These are phyloP conservation scores for Albophoma yamanashiensis DNA, from an alignment of 2,329 filamentous ascomycete species.

Conservation along the genomic window DNA sequence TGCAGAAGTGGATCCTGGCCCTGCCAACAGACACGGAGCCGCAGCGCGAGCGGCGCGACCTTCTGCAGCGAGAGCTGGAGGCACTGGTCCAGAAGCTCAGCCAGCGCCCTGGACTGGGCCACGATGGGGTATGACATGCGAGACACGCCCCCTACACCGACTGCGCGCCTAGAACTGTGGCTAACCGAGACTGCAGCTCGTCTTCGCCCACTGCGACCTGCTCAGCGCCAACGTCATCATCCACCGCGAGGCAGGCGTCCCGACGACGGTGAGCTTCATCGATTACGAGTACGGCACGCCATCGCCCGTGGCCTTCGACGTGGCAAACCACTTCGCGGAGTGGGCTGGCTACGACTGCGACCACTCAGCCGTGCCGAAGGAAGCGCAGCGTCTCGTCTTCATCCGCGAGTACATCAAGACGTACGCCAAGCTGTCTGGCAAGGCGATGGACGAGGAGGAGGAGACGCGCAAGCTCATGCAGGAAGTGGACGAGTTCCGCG, in stretches of 20 bases:
- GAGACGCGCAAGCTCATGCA: slow-evolving; percentile 60
- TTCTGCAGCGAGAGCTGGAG: slow-evolving; percentile 65
- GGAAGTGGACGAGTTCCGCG: slow-evolving; percentile 81
- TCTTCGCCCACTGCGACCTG: slow-evolving; percentile 93
- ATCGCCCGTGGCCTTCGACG: slow-evolving; percentile 88
- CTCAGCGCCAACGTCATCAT: slow-evolving; percentile 96
- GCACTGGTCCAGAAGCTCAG: slow-evolving; percentile 62
- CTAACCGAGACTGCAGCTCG: slow-evolving; percentile 41
- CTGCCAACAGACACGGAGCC: slow-evolving; percentile 63
- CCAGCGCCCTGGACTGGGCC: slow-evolving; percentile 64
- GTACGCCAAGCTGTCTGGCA: slow-evolving; percentile 48
- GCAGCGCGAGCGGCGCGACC: slow-evolving; percentile 55
- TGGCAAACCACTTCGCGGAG: slow-evolving; percentile 96
- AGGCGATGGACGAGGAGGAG: slow-evolving; percentile 38
- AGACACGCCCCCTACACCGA: neutral
- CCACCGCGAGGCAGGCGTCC: slow-evolving; percentile 30
- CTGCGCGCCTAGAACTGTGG: neutral
- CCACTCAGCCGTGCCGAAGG: slow-evolving; percentile 70
- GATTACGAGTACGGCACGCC: slow-evolving; percentile 98
- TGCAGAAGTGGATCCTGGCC: slow-evolving; percentile 91
- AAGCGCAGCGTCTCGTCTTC: slow-evolving; percentile 66
- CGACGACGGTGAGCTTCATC: slow-evolving; percentile 59
- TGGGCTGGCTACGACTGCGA: slow-evolving; percentile 98
- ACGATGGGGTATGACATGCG: slow-evolving; percentile 50
- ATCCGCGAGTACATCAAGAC: slow-evolving; percentile 71